These are phyloP conservation scores for Corchorus olitorius DNA, from an alignment of 345 rosid genomes.

Conservation along the genomic window DNA sequence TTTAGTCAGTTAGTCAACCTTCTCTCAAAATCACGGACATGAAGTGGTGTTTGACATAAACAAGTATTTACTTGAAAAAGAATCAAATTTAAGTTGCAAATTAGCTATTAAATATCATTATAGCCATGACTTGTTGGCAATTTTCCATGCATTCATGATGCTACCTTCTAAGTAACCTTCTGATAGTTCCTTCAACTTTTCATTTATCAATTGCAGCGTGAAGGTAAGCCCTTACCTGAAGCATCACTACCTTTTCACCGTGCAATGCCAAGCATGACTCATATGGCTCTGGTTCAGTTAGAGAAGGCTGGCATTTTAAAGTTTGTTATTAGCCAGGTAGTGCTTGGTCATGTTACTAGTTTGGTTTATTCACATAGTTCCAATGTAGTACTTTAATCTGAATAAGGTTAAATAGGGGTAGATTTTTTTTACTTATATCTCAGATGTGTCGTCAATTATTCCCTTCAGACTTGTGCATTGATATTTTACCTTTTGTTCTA, in stretches of 20 bases:
- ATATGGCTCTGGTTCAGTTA: slow-evolving; percentile 93
- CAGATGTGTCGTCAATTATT: slow-evolving; percentile 2
- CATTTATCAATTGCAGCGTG: slow-evolving; percentile 56
- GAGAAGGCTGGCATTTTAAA: slow-evolving; percentile 87
- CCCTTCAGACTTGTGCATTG: neutral
- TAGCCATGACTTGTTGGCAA: neutral
- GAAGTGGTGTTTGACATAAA: neutral
- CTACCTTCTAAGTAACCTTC: slow-evolving; percentile 3
- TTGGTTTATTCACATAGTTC: neutral
- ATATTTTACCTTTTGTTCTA: neutral
- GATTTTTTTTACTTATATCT: neutral
- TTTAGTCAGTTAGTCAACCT: neutral
- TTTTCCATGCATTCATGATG: slow-evolving; percentile 1
- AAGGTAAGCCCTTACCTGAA: slow-evolving; percentile 86
- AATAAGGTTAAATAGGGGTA: neutral
- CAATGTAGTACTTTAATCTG: neutral
- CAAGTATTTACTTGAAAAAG: slow-evolving; percentile 2
- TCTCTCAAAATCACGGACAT: neutral
- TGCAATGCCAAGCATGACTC: slow-evolving; percentile 95
- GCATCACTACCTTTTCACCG: slow-evolving; percentile 96
- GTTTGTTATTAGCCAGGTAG: slow-evolving; percentile 91
- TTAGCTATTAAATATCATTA: neutral
- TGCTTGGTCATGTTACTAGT: slow-evolving; percentile 14
- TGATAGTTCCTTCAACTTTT: neutral
- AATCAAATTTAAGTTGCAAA: slow-evolving; percentile 8